Base-by-base conservation (phyloP, 1,139 yeast genomes). In the Arxiozyma heterogenica region DNA sequence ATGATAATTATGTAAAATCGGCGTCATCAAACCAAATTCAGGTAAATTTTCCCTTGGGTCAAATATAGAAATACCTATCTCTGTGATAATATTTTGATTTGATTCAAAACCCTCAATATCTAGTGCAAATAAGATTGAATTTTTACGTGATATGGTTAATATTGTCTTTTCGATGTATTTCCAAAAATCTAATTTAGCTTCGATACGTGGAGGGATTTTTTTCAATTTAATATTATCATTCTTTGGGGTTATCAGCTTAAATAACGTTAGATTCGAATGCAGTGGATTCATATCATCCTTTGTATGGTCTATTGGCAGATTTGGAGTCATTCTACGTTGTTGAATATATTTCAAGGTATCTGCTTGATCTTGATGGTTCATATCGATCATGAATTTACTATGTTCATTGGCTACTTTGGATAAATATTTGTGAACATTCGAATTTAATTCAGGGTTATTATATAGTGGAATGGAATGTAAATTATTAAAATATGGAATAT, bases 91-190 rank as follows among this genome's bases (percentile, higher is more conserved):
- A 20, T 70, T 61, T 11, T 68, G 71, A 56, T 76, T 67, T 18
- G 69, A 61, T 61, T 86, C 94, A 72, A 74, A 83, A 5, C 85
- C 84, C 64, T 86, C 93, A 9, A 84, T 73, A 65, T 86, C 93
- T 22, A 86, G 67, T 21, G 83, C 75, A 49, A 83, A 71, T n/a
- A 82, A 69, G 0, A 74, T 72, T 39, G 73, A 65, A 38, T 69
- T 62, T 23, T 65, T 65, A 4, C 60, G 49, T 48, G 68, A 67
- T 20, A 70, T 59, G 6, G 57, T 47, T 5, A 57, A 55, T 30
- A 73, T 59, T 11, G 59, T 54, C 38, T 61, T 60, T 34, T 51
- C 47, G 3, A 67, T 50, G 50, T 64, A 63, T 23, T 52, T 57
- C 49, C 49, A 46, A 34, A 20, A 17, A 6, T 38, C 49, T 17